phyloP scores from a whole-genome alignment of 257 asterid genomes.

The Eustoma russellianum region DNA sequence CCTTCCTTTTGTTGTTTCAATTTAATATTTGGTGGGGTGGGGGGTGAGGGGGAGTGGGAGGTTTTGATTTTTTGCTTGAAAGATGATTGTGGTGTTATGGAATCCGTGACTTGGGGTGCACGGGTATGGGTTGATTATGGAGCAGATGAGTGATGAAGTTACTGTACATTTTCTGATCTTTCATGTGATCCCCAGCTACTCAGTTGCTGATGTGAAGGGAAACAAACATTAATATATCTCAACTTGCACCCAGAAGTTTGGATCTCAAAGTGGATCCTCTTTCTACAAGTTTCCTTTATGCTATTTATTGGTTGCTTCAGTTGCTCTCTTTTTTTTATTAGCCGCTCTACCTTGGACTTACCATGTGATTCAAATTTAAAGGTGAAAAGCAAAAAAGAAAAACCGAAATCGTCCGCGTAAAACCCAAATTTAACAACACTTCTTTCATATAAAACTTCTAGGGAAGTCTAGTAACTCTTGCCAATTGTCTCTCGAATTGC shows the following conservation, averaged over 20 bases:
- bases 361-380: neutral
- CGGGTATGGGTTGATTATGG: conserved; percentile 47
- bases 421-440: too few relatives aligned
- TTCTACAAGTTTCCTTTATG: conserved; percentile 3
- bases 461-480: too few relatives aligned
- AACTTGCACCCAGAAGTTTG: conserved; percentile 22
- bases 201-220: conserved; percentile 19
- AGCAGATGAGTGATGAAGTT: conserved; percentile 40
- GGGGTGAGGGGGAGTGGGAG: too few relatives aligned
- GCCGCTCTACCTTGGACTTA: neutral
- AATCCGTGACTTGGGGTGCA: conserved; percentile 65
- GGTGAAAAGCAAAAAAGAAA: neutral
- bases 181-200: conserved; percentile 56
- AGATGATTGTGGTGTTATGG: conserved; percentile 32
- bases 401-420: too few relatives aligned
- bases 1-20: neutral
- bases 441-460: too few relatives aligned
- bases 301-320: conserved; percentile 1
- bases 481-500: too few relatives aligned
- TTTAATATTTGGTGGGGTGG: too few relatives aligned
- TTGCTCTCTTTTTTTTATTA: neutral
- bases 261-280: conserved; percentile 25
- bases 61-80: neutral
- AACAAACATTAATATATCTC: conserved; percentile 19
- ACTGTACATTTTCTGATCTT: conserved; percentile 30